Percentiles rank a stretch among this genome's conserved stretches.
Conservation (phyloP, 1,284 basidiomycete genomes). For the Apiotrichum sp. region DNA sequence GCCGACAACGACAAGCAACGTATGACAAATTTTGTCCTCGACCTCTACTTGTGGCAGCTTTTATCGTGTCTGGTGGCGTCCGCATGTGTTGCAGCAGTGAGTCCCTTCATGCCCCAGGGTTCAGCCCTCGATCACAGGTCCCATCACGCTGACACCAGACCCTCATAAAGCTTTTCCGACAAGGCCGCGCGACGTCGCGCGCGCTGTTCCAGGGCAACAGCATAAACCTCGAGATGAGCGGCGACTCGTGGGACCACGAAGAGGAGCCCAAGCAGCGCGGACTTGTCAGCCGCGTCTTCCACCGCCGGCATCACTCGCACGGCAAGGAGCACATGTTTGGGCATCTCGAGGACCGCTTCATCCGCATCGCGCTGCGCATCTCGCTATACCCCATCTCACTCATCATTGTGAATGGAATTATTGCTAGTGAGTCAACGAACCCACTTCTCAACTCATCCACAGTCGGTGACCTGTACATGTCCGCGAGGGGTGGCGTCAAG, state of each 20-base stretch:
- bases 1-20: slow-evolving; percentile 7
- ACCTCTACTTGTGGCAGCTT: slow-evolving; percentile 36
- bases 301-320: slow-evolving; percentile 1
- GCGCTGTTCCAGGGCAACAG: slow-evolving; percentile 22
- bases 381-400: slow-evolving; percentile 24
- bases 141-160: slow-evolving; percentile 12
- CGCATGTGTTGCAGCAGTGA: slow-evolving; percentile 19
- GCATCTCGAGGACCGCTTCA: slow-evolving; percentile 18
- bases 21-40: slow-evolving; percentile 23
- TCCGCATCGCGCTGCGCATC: slow-evolving; percentile 24
- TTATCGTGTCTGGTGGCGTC: slow-evolving; percentile 27
- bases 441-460: neutral
- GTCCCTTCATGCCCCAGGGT: no score
- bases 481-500: slow-evolving; percentile 7
- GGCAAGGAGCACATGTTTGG: slow-evolving; percentile 9
- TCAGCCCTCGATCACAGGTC: no score
- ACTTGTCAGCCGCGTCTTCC: neutral
- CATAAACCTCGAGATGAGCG: slow-evolving; percentile 17
- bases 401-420: slow-evolving; percentile 24
- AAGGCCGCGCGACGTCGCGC: slow-evolving; percentile 24
- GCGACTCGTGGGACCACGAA: slow-evolving; percentile 18
- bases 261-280: neutral
- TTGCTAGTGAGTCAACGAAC: slow-evolving; percentile 11
- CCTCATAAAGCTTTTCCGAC: slow-evolving; percentile 26
- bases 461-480: slow-evolving; percentile 19